Base-by-base conservation (phyloP, 2,329 filamentous ascomycete genomes). In the Alternaria gansuensis region DNA sequence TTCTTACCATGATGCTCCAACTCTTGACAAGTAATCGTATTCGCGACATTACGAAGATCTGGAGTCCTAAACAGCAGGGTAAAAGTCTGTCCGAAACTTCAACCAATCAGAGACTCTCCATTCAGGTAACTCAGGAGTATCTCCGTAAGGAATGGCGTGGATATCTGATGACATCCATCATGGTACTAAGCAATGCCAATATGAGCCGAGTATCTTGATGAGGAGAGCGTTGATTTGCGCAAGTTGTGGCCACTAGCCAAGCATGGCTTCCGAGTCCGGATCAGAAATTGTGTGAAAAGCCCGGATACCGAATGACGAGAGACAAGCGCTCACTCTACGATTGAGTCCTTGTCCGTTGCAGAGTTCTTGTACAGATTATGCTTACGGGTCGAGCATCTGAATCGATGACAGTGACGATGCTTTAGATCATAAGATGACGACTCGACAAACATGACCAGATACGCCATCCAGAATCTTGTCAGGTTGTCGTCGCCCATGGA, bases 211-310 rank as follows among this genome's bases (percentile, higher is more conserved):
- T 10, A 40, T 14, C 5, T 24, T 40, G 37, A 29, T 7, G n/a
- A 3, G 7, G 2, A 28, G 6, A 31, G 51, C 40, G 40, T 34
- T 34, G 26, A 34, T 55, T 59, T 59, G 45, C 37, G 56, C 50
- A 33, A 26, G 43, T 54, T 59, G 33, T 55, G 51, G 45, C 51
- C 26, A 37, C 2, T 2, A 17, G 55, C 55, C 50, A 54, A 57
- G 55, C 33, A 48, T 36, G 3, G 13, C 21, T 26, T 6, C 23
- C 5, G 13, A 7, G 31, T 11, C 23, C 36, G 44, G 21, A 11
- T 17, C 13, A 23, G 44, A 2, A 2, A 9, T 11, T 21, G 17
- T 7, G 21, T 34, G 17, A 26, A 34, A 14, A 3, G 17, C 4
- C 4, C 7, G 5, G 10, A 26, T 3, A 21, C 13, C 5, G 0